Base-by-base conservation (phyloP, 768 basidiomycete genomes). In the Psilocybe tampanensis region DNA sequence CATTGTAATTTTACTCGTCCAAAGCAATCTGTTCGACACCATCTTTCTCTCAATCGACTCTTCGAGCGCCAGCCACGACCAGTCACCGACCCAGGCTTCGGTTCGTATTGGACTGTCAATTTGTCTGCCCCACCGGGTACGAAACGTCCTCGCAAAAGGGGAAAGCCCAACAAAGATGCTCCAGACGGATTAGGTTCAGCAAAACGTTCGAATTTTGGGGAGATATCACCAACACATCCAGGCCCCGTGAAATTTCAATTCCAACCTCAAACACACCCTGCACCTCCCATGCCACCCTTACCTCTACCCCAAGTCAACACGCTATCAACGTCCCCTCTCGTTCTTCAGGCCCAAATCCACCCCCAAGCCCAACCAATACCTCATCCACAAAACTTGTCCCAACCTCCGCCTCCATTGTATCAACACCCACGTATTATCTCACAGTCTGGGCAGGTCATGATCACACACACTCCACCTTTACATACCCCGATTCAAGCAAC, bases 91-190 rank as follows among this genome's bases (percentile, higher is more conserved):
- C 91, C 91, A 12, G 91, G 91, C 15, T 91, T 92, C 68, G 91
- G 91, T 19, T 92, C 90, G 11, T 92, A 93, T 67, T 93, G 91
- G 91, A 92, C 90, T 33, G 91, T 93, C n/a, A 92, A 92, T 70
- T 78, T 92, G 19, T 70, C 82, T 47, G 91, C 91, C n/a, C 90
- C 90, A 12, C 90, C 90, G 2, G 91, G 91, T 19, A 92, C 90
- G 1, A 93, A 93, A 72, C 84, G 91, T 55, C 91, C 91, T 42
- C 83, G 91, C 19, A 93, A 92, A 68, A 83, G 91, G 55, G 89
- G 89, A 22, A 80, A 88, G 18, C 72, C 82, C 8, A 82, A 79
- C 56, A 85, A 86, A 66, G 76, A 78, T 18, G 64, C 58, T 26
- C 47, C 47, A 11, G 65, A 71, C 52, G 69, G 63, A 4, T 26